Base-by-base conservation (phyloP, 331 rosid species). In the Quercus lobata region DNA sequence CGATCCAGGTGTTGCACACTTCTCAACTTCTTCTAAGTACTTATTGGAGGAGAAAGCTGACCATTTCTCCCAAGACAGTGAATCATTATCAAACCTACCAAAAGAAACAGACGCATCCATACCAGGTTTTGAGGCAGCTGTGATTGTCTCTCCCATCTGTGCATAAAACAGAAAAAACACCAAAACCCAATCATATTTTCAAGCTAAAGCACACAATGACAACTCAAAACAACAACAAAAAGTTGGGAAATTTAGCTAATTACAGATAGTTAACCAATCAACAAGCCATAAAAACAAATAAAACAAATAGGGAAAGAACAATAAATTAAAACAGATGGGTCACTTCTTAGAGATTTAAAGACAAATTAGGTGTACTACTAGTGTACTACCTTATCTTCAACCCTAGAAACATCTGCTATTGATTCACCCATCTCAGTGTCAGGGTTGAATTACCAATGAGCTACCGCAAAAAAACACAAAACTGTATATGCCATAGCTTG, bases 31-130 rank as follows among this genome's bases (percentile, higher is more conserved):
- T 79, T 95, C 99, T 81, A 95, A 83, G 81, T 95, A 95, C 92
- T 90, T 95, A 27, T 95, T 95, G 0, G 94, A 96, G 29, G 98
- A 95, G 63, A 95, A 95, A 49, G 99, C 74, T 5, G 99, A 95
- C 97, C 97, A 95, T 88, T 90, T 95, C 91, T 95, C 99, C 99
- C 98, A 95, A 44, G 98, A 91, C 76, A 95, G 83, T 7, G 97
- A 86, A 84, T 93, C 98, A 75, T 87, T 93, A 92, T 91, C 98
- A 79, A 95, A 95, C 80, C 93, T 89, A 56, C 99, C 99, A 76
- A 95, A 95, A 2, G 99, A 95, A 77, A 95, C 90, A 32, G 99
- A 95, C 81, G 91, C 94, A 81, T 95, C 97, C 84, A 95, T 75
- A 52, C 74, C 78, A 69, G 96, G 68, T 76, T 87, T 89, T 57